Conservation (phyloP, 2,329 filamentous ascomycete species). For the Colletotrichum destructivum region DNA sequence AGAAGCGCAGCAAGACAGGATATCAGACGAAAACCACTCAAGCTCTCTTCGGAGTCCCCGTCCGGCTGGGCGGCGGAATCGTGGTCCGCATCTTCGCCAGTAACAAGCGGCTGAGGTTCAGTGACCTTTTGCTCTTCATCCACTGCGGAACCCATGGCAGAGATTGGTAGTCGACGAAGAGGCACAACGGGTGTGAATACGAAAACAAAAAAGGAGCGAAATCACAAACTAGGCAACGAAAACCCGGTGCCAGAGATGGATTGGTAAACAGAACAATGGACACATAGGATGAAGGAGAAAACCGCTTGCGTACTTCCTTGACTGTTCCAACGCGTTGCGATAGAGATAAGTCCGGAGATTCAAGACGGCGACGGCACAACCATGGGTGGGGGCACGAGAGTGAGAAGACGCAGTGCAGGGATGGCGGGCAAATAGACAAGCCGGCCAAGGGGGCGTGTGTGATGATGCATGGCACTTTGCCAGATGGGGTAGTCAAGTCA, state of each 20-base stretch:
- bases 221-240: background rate
- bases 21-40: background rate
- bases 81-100: background rate
- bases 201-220: background rate
- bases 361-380: background rate
- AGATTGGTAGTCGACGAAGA: background rate
- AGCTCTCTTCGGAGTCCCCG: background rate
- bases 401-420: background rate
- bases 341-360: background rate
- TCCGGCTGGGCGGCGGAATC: background rate
- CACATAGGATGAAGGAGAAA: background rate
- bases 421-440: no score
- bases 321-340: constrained; percentile 1
- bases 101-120: background rate
- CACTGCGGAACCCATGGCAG: background rate
- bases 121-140: background rate
- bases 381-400: background rate
- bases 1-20: constrained; percentile 5
- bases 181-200: background rate
- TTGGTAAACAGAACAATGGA: background rate
- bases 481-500: constrained; percentile 5
- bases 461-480: constrained; percentile 8
- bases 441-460: background rate
- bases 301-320: background rate
- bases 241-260: background rate